Evolutionary conservation across 306 rosid genomes (phyloP).

Genomic region (Lathyrus aphaca): DNA sequence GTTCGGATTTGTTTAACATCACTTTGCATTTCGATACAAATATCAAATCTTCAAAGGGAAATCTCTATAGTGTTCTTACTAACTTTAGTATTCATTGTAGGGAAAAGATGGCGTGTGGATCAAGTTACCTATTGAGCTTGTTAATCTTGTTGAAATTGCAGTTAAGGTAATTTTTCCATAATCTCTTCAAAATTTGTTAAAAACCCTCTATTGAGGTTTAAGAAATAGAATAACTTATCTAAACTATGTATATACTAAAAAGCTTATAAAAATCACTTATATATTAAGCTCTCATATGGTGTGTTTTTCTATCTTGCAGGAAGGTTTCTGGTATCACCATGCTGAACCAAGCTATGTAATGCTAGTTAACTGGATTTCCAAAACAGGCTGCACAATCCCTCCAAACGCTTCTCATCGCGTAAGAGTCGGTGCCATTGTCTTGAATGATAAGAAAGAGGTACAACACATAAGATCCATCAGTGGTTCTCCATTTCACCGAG

Average conservation of each 20-base stretch:
- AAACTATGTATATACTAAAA: not conserved
- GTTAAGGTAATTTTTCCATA: conserved; percentile 49
- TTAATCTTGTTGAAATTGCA: conserved; percentile 53
- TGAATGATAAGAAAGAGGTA: conserved; percentile 59
- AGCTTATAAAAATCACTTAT: not conserved
- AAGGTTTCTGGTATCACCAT: conserved; percentile 64
- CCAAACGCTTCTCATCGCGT: conserved; percentile 61
- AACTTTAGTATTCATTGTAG: conserved; percentile 36
- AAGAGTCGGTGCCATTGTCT: conserved; percentile 50
- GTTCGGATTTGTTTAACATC: too few relatives aligned
- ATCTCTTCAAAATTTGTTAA: not conserved
- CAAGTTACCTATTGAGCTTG: conserved; percentile 56
- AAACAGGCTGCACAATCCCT: conserved; percentile 54
- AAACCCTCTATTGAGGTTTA: too few relatives aligned
- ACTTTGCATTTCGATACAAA: too few relatives aligned
- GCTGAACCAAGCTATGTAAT: conserved; percentile 60
- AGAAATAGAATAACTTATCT: not conserved
- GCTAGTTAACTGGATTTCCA: conserved; percentile 62
- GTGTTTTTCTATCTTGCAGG: conserved; percentile 35
- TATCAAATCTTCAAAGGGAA: too few relatives aligned
- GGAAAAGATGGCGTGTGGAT: conserved; percentile 63
- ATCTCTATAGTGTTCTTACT: not conserved
- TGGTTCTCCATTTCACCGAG: not conserved
- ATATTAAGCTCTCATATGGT: too few relatives aligned
- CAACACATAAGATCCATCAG: not conserved